Conservation (phyloP, 768 basidiomycete species). For the Amanita phalloides region DNA sequence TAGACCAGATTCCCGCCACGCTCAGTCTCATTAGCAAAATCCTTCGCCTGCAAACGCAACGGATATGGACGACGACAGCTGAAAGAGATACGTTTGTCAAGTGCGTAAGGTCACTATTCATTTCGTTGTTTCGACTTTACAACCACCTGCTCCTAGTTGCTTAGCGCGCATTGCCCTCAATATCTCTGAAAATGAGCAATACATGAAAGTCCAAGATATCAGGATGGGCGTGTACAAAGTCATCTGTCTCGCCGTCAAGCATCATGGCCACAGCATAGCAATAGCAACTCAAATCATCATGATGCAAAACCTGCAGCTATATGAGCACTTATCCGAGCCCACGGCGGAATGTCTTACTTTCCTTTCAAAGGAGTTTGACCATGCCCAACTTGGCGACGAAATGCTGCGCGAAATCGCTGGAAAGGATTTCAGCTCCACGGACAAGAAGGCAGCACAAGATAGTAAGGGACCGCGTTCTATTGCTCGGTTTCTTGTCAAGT, state of each 20-base stretch:
- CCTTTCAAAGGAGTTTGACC: slow-evolving; percentile 79
- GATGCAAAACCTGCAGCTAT: slow-evolving; percentile 87
- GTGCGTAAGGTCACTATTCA: slow-evolving; percentile 31
- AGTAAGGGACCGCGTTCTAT: slow-evolving; percentile 82
- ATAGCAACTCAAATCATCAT: slow-evolving; percentile 82
- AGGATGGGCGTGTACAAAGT: slow-evolving; percentile 74
- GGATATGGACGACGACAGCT: slow-evolving; percentile 84
- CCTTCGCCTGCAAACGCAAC: slow-evolving; percentile 51
- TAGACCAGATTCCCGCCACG: slow-evolving; percentile 59
- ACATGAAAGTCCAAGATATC: slow-evolving; percentile 75
- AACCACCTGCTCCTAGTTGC: slow-evolving; percentile 38
- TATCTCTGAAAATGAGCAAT: slow-evolving; percentile 74
- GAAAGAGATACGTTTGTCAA: slow-evolving; percentile 82
- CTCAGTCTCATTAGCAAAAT: slow-evolving; percentile 66
- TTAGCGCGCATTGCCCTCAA: slow-evolving; percentile 83
- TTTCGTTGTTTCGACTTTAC: neutral
- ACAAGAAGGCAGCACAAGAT: slow-evolving; percentile 43
- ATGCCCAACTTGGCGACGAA: slow-evolving; percentile 84
- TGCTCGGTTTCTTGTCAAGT: slow-evolving; percentile 71
- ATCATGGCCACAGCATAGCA: slow-evolving; percentile 70
- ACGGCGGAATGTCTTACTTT: slow-evolving; percentile 85
- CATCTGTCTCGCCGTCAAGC: slow-evolving; percentile 86
- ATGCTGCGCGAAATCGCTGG: slow-evolving; percentile 79
- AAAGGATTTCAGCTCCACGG: slow-evolving; percentile 46
- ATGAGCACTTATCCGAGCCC: slow-evolving; percentile 87